These are phyloP conservation scores for Trichoderma polysporum DNA, from an alignment of 2,329 filamentous ascomycete genomes.

Conservation along the genomic window DNA sequence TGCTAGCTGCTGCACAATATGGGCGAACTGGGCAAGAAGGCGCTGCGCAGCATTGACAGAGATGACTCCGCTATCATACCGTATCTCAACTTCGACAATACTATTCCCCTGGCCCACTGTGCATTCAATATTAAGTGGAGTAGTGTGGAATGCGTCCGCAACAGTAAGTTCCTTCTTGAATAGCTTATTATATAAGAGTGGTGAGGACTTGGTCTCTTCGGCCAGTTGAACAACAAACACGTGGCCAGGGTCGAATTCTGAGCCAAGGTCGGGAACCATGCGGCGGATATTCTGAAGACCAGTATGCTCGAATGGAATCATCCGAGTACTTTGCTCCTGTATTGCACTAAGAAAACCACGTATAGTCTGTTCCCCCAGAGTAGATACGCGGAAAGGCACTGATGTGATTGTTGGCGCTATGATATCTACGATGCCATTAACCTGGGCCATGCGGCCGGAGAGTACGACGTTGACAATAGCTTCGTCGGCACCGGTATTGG, in stretches of 20 bases:
- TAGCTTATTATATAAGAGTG: not conserved
- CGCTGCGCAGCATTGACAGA: not conserved
- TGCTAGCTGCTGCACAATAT: not conserved
- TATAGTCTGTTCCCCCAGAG: conserved; percentile 14
- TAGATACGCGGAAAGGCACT: conserved; percentile 28
- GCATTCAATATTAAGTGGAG: not conserved
- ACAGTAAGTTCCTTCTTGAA: not conserved
- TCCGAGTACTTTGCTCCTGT: not conserved
- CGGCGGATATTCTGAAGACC: conserved; percentile 25
- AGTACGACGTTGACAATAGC: conserved; percentile 30
- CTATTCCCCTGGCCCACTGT: not conserved
- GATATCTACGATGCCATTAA: conserved; percentile 29
- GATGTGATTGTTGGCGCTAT: conserved; percentile 33
- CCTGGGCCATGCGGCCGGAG: conserved; percentile 29
- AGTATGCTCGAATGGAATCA: conserved; percentile 23
- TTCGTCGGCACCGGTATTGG: not conserved
- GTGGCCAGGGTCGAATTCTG: not conserved
- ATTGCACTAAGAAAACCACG: conserved; percentile 22
- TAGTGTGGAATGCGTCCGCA: not conserved
- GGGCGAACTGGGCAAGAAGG: not conserved
- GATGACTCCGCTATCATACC: not conserved
- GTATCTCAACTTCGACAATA: not conserved
- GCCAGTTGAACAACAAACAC: not conserved
- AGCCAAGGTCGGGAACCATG: conserved; percentile 10
- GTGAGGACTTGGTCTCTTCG: not conserved